Base-by-base conservation (phyloP, 345 rosid genomes). In the Heritiera littoralis region DNA sequence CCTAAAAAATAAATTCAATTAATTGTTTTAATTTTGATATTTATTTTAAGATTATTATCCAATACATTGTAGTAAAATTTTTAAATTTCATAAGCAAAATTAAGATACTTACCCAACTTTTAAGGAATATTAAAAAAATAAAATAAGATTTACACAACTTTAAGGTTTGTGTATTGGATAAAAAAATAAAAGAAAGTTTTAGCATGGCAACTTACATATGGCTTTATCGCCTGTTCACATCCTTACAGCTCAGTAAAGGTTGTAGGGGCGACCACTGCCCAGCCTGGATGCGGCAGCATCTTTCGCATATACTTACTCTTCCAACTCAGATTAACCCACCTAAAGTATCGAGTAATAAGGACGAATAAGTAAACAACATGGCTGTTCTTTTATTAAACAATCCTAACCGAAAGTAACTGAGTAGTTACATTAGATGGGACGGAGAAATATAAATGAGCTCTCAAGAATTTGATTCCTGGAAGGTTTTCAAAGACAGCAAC, bases 191-290 rank as follows among this genome's bases (percentile, higher is more conserved):
- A 23, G n/a, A n/a, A 23, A 23, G 28, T 23, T 18, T n/a, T 46
- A 69, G 56, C 5, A 5, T 23, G 12, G 11, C 58, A 70, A 48
- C 6, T 70, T 70, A 40, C 58, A 70, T 40, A n/a, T 4, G 54
- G 20, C 11, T 15, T 65, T n/a, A 40, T 40, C 14, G 14, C 45
- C 3, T 49, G 72, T n/a, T 41, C 46, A 66, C 72, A 9, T 43
- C 51, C 72, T 69, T 69, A 46, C 40, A 69, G 55, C 73, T 69
- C 55, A 46, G 51, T 46, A 69, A 46, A 23, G 55, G 40, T 12
- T 69, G 73, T 46, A 43, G 72, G 32, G 72, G 72, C 6, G 35
- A 43, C 73, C 73, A 46, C 54, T 46, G 54, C 18, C 73, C 73
- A 69, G 73, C 73, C 40, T 45, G 55, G 56, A 46, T 13, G 55